phyloP scores from a whole-genome alignment of 805 yeast genomes.

The Dipodascus geniculatus region DNA sequence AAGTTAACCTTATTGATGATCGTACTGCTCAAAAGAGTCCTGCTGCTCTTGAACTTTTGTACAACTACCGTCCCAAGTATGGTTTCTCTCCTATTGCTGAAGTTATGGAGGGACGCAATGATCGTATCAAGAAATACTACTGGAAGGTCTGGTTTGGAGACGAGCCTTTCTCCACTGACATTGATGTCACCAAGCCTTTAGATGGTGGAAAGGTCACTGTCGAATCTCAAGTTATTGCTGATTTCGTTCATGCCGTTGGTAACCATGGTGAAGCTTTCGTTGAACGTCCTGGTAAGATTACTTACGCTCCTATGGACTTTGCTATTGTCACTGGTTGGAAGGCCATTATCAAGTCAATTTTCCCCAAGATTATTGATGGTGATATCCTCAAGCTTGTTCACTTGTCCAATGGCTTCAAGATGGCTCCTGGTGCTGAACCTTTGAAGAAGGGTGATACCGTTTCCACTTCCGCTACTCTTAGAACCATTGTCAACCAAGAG shows the following conservation, averaged over 20 bases:
- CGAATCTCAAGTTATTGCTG: slow-evolving; percentile 67
- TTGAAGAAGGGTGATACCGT: slow-evolving; percentile 81
- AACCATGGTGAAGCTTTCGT: slow-evolving; percentile 95
- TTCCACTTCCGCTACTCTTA: slow-evolving; percentile 69
- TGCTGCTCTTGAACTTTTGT: slow-evolving; percentile 64
- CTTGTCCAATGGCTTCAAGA: slow-evolving; percentile 84
- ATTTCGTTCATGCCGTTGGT: slow-evolving; percentile 94
- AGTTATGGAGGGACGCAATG: slow-evolving; percentile 80
- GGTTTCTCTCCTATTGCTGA: slow-evolving; percentile 96
- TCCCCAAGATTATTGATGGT: slow-evolving; percentile 95
- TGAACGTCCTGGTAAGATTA: slow-evolving; percentile 58
- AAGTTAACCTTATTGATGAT: slow-evolving; percentile 69
- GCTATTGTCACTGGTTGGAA: slow-evolving; percentile 98
- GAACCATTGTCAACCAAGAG: slow-evolving; percentile 80
- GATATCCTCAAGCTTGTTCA: slow-evolving; percentile 90
- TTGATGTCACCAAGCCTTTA: slow-evolving; percentile 58
- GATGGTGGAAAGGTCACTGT: slow-evolving; percentile 59
- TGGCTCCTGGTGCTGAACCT: slow-evolving; percentile 86
- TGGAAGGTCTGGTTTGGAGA: slow-evolving; percentile 94
- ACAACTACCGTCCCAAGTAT: slow-evolving; percentile 66
- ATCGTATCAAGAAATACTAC: slow-evolving; percentile 88
- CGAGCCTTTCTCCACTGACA: slow-evolving; percentile 45
- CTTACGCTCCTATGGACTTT: slow-evolving; percentile 97
- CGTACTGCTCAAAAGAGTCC: slow-evolving; percentile 73
- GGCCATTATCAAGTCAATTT: slow-evolving; percentile 94